Evolutionary conservation across 2,329 filamentous ascomycete species (phyloP), one percentile per base, ranked within the genome.

Genomic region (Fusarium equiseti): DNA sequence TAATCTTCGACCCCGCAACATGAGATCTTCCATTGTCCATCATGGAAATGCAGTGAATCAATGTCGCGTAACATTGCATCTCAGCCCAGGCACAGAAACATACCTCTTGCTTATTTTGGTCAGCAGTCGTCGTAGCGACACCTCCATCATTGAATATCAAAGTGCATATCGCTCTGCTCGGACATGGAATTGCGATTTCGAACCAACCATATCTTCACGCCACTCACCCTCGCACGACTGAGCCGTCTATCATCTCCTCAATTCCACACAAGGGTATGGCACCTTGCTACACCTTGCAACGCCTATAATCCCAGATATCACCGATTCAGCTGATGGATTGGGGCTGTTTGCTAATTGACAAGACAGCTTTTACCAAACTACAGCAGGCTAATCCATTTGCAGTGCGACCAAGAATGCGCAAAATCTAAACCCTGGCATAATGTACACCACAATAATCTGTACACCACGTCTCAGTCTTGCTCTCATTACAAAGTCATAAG

Each of bases 371-470:
- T 60, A 59, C 55, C 54, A 63, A 71, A 55, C 54, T 29, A 62
- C 63, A 69, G 58, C 49, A 52, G 48, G 40, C 71, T 68, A 70
- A 66, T 46, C 66, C 63, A 59, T 63, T 65, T 57, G 40, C 62
- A 66, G 63, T 71, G 72, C 76, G 74, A 76, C 70, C 65, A 67
- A 72, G 67, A 62, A 55, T 71, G 73, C 70, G 55, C 68, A 60
- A 72, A 76, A 70, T 72, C 66, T 24, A 71, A 67, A 75, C 73
- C 63, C 66, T 60, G 62, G 67, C 53, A 68, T 72, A 40, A 26
- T 32, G 27, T 26, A 72, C 66, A 66, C 52, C 63, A 59, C 60
- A 63, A 42, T 57, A 35, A 8, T 35, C 8, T 35, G 32, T 35
- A 68, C 72, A 54, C 66, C 59, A 60, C 66, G 45, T 65, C 62